phyloP scores from a whole-genome alignment of 495 filamentous ascomycete genomes.

The Tuber umbilicatum region DNA sequence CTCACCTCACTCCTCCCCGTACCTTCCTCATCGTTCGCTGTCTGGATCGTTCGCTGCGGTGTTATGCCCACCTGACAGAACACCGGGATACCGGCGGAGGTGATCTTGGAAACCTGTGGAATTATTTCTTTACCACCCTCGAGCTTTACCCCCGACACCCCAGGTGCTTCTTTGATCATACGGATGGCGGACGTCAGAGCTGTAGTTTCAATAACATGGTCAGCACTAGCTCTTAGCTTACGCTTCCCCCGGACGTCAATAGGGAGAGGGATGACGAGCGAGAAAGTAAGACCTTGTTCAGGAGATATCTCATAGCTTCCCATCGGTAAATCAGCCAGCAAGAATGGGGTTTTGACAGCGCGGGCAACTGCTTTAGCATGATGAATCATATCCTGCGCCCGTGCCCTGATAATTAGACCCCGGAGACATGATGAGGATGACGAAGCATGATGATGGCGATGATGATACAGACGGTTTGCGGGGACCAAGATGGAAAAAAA shows the following conservation, averaged over 20 bases:
- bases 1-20: constrained; percentile 53
- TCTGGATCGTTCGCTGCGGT: constrained; percentile 75
- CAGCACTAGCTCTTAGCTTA: not conserved
- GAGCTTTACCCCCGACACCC: constrained; percentile 70
- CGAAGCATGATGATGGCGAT: not conserved
- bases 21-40: constrained; percentile 65
- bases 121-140: constrained; percentile 89
- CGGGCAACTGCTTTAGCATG: constrained; percentile 89
- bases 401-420: constrained; percentile 1
- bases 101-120: constrained; percentile 76
- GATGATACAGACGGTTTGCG: not conserved
- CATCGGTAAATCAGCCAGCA: constrained; percentile 91
- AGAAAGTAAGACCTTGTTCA: constrained; percentile 53
- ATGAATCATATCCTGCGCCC: constrained; percentile 77
- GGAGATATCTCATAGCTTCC: constrained; percentile 87
- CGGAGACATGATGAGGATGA: constrained; percentile 2
- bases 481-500: not conserved
- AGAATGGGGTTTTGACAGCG: constrained; percentile 72
- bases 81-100: constrained; percentile 86
- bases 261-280: not conserved
- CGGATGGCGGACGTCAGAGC: constrained; percentile 79
- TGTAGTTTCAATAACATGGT: constrained; percentile 6
- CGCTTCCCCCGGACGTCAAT: not conserved
- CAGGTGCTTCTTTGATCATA: constrained; percentile 81
- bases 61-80: constrained; percentile 90